Percentiles rank a stretch among this genome's conserved stretches.
These are phyloP conservation scores for Parmales sp. DNA, from an alignment of 108 stramenopile species.

Conservation along the genomic window DNA sequence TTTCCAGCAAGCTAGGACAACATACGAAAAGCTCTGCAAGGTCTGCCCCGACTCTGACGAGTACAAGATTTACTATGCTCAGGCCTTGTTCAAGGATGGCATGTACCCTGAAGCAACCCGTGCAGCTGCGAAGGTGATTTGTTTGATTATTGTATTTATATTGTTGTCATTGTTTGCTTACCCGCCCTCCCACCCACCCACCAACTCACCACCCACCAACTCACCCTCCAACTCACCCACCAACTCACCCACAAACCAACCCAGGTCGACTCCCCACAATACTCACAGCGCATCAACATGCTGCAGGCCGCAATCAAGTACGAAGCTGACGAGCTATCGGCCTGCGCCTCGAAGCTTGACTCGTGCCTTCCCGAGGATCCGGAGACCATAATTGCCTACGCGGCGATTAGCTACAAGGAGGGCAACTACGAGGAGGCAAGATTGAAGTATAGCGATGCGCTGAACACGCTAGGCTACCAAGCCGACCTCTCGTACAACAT, in stretches of 20 bases:
- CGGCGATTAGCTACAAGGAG: constrained; percentile 62
- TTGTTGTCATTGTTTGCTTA: neutral
- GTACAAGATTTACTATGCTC: constrained; percentile 65
- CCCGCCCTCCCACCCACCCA: neutral
- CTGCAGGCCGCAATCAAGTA: constrained; percentile 61
- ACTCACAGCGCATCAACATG: constrained; percentile 46
- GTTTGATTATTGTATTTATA: neutral
- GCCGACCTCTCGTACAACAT: constrained; percentile 71
- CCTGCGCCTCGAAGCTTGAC: constrained; percentile 43
- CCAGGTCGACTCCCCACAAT: constrained; percentile 27
- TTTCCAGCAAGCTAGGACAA: constrained; percentile 34
- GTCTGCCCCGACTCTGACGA: constrained; percentile 66
- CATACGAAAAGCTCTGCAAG: constrained; percentile 63
- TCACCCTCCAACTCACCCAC: neutral
- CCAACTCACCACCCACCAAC: neutral
- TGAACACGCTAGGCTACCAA: constrained; percentile 53
- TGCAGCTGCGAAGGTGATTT: constrained; percentile 15
- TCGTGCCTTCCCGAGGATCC: constrained; percentile 59
- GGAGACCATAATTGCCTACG: constrained; percentile 55
- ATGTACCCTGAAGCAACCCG: constrained; percentile 42
- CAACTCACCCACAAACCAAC: neutral
- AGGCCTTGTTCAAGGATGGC: constrained; percentile 63
- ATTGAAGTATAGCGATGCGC: constrained; percentile 53
- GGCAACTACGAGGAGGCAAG: constrained; percentile 51
- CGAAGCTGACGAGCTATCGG: constrained; percentile 61